Conservation (phyloP, 2,329 filamentous ascomycete genomes). For the Fonsecaea pedrosoi region DNA sequence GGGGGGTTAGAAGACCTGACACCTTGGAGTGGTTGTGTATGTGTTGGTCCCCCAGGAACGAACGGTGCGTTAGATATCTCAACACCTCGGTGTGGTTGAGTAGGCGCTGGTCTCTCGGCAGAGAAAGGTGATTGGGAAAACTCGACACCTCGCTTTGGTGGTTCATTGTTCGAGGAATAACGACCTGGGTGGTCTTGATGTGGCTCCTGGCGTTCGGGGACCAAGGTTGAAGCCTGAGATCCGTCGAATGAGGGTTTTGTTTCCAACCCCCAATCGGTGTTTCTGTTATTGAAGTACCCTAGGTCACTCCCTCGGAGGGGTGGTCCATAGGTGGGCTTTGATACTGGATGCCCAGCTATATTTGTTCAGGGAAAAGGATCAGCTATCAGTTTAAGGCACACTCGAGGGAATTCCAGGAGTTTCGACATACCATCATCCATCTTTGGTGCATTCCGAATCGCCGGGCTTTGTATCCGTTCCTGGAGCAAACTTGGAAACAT, state of each 20-base stretch:
- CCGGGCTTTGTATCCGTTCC: not conserved
- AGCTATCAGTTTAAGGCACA: not conserved
- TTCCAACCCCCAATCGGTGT: not conserved
- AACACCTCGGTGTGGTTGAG: not conserved
- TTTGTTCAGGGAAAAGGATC: not conserved
- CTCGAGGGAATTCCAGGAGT: not conserved
- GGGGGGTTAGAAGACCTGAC: not conserved
- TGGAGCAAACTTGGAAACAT: not conserved
- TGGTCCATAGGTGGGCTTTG: not conserved
- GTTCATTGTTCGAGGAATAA: not conserved
- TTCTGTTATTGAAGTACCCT: not conserved
- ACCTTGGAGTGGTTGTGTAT: not conserved
- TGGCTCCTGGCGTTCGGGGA: not conserved
- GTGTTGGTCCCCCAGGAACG: not conserved
- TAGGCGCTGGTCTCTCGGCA: not conserved
- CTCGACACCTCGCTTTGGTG: conserved; percentile 1
- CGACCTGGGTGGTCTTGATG: not conserved
- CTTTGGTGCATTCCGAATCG: not conserved
- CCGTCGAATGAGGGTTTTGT: not conserved
- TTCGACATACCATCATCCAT: not conserved
- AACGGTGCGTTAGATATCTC: not conserved
- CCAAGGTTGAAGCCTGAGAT: conserved; percentile 4
- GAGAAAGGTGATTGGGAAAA: not conserved
- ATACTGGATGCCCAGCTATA: not conserved
- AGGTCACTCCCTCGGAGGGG: not conserved